phyloP scores from a whole-genome alignment of 208 protist genomes.

The Trypanosoma caninum region DNA sequence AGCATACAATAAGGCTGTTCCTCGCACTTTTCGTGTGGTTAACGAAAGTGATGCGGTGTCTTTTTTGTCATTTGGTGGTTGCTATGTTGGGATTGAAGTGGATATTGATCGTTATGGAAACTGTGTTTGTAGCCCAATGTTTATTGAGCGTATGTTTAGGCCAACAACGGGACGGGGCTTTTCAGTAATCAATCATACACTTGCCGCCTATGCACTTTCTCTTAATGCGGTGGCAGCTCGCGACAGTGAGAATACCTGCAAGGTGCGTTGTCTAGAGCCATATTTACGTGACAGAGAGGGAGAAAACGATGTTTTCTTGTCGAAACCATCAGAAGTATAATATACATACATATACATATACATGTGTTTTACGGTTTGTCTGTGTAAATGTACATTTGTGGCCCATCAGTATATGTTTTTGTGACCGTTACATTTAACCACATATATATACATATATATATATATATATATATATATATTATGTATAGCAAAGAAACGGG shows the following conservation, averaged over 20 bases:
- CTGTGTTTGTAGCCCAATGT: constrained; percentile 77
- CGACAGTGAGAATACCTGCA: constrained; percentile 18
- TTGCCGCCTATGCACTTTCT: constrained; percentile 54
- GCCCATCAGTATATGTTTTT: too few relatives aligned
- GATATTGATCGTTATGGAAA: constrained; percentile 75
- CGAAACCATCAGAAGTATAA: neutral
- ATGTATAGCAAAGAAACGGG: too few relatives aligned
- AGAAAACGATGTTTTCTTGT: neutral
- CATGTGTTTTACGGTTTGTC: too few relatives aligned
- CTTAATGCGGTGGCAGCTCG: constrained; percentile 60
- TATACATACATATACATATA: too few relatives aligned
- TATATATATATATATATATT: too few relatives aligned
- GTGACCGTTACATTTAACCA: too few relatives aligned
- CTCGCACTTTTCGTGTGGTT: constrained; percentile 79
- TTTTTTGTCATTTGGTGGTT: constrained; percentile 43
- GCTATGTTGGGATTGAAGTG: constrained; percentile 78
- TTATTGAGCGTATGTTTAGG: constrained; percentile 68
- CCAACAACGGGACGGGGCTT: constrained; percentile 47
- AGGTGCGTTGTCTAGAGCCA: constrained; percentile 38
- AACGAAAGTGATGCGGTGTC: constrained; percentile 86
- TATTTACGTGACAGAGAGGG: constrained; percentile 14
- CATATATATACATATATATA: too few relatives aligned
- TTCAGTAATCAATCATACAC: constrained; percentile 43
- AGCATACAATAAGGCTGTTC: constrained; percentile 68
- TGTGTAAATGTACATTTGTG: too few relatives aligned